phyloP scores from a whole-genome alignment of 116 monocot genomes.

The Posidonia oceanica region DNA sequence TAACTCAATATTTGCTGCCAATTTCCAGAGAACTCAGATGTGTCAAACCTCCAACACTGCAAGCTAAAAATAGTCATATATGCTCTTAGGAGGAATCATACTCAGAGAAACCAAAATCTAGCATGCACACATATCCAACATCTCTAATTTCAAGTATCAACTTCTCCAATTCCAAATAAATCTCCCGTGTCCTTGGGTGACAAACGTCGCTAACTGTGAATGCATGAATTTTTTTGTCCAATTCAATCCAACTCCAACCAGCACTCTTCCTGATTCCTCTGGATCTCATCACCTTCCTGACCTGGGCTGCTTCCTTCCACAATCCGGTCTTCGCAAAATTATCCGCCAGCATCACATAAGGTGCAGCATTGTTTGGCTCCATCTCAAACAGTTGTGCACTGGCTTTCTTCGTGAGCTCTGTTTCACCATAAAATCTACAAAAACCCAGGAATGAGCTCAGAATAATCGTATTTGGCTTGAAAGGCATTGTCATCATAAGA shows the following conservation, averaged over 20 bases:
- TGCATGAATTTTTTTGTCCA: not conserved
- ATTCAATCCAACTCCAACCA: conserved; percentile 37
- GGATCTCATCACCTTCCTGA: conserved; percentile 29
- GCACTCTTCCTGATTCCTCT: conserved; percentile 27
- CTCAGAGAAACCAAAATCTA: not conserved
- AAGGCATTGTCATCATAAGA: conserved; percentile 22
- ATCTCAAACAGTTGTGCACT: conserved; percentile 24
- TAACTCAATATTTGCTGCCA: too few relatives aligned
- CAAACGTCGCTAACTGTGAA: conserved; percentile 3
- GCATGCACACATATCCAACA: not conserved
- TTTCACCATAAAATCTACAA: conserved; percentile 31
- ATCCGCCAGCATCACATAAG: conserved; percentile 33
- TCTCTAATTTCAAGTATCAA: conserved; percentile 1
- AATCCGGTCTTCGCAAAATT: conserved; percentile 24
- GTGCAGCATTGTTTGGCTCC: conserved; percentile 26
- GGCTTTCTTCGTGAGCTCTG: conserved; percentile 27
- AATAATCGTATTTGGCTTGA: conserved; percentile 18
- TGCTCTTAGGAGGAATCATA: not conserved
- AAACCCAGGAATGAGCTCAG: conserved; percentile 33
- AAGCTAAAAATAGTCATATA: not conserved
- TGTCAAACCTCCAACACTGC: too few relatives aligned
- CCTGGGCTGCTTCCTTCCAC: conserved; percentile 15
- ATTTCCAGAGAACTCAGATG: too few relatives aligned
- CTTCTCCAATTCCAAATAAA: conserved; percentile 4
- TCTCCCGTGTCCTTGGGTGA: not conserved